These are phyloP conservation scores for Cyberlindnera euphorbiiphila DNA, from an alignment of 805 yeast species.

Conservation along the genomic window DNA sequence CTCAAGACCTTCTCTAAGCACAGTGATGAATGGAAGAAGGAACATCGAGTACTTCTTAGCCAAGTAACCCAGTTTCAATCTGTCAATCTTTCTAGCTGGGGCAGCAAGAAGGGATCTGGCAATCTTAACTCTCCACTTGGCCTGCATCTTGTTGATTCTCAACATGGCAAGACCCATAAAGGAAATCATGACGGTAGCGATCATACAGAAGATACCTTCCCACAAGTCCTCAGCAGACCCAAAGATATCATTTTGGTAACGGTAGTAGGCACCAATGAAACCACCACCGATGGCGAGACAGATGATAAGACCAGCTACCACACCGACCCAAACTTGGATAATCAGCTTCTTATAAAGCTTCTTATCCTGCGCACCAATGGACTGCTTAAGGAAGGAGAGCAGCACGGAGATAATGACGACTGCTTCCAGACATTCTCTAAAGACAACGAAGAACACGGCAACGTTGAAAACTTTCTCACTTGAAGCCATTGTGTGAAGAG, in stretches of 20 bases:
- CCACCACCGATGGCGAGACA: conserved; percentile 89
- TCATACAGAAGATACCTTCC: conserved; percentile 93
- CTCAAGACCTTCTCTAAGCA: conserved; percentile 94
- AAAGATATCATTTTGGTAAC: conserved; percentile 80
- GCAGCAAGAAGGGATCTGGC: conserved; percentile 73
- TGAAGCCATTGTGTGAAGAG: conserved; percentile 12
- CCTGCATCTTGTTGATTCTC: conserved; percentile 93
- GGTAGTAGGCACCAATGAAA: conserved; percentile 90
- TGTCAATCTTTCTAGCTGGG: conserved; percentile 46
- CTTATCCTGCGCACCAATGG: conserved; percentile 57
- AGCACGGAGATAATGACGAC: conserved; percentile 86
- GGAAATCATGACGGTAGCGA: conserved; percentile 86
- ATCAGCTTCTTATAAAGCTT: conserved; percentile 55
- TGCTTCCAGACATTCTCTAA: conserved; percentile 94
- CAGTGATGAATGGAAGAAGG: conserved; percentile 83
- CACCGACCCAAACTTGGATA: conserved; percentile 88
- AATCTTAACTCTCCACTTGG: conserved; percentile 93
- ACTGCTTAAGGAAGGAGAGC: conserved; percentile 86
- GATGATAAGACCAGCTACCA: conserved; percentile 63
- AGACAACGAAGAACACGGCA: conserved; percentile 78
- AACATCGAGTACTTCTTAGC: conserved; percentile 83
- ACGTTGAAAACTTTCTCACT: conserved; percentile 32
- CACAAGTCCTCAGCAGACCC: conserved; percentile 84
- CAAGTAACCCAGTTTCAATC: conserved; percentile 51
- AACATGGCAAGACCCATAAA: conserved; percentile 96